These are phyloP conservation scores for Yamadazyma dendronema DNA, from an alignment of 1,139 yeast species.

Conservation along the genomic window DNA sequence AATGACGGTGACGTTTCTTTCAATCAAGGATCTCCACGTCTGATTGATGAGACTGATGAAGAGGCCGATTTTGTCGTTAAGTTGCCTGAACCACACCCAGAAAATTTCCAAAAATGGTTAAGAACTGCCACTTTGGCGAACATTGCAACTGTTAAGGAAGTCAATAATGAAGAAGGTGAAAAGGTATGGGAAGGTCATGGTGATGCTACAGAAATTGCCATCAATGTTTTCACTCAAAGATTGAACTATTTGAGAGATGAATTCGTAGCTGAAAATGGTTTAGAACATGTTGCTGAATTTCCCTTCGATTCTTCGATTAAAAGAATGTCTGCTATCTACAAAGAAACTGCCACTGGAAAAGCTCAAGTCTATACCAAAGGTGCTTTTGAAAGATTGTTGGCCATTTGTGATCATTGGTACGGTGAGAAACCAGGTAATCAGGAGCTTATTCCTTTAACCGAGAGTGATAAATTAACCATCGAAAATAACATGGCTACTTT, in stretches of 20 bases:
- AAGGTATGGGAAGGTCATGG: constrained; percentile 71
- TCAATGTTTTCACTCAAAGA: constrained; percentile 68
- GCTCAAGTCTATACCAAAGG: constrained; percentile 63
- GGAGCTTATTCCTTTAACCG: constrained; percentile 34
- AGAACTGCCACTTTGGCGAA: constrained; percentile 69
- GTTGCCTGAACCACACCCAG: constrained; percentile 24
- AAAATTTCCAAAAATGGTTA: constrained; percentile 47
- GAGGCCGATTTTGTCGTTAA: constrained; percentile 29
- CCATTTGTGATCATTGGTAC: constrained; percentile 57
- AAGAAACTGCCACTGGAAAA: constrained; percentile 23
- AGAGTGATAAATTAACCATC: constrained; percentile 38
- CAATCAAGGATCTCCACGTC: constrained; percentile 40
- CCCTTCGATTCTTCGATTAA: constrained; percentile 80
- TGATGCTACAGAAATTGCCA: constrained; percentile 83
- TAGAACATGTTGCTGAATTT: constrained; percentile 57
- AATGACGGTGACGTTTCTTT: constrained; percentile 56
- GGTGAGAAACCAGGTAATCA: constrained; percentile 22
- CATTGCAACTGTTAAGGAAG: constrained; percentile 57
- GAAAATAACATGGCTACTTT: constrained; percentile 61
- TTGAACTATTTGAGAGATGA: constrained; percentile 47
- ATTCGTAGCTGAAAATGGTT: constrained; percentile 31
- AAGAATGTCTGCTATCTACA: constrained; percentile 68
- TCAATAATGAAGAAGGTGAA: constrained; percentile 27
- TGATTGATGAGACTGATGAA: constrained; percentile 35
- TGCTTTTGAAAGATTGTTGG: constrained; percentile 72